phyloP scores from a whole-genome alignment of 495 filamentous ascomycete species.

The Trichoderma orchidacearum region DNA sequence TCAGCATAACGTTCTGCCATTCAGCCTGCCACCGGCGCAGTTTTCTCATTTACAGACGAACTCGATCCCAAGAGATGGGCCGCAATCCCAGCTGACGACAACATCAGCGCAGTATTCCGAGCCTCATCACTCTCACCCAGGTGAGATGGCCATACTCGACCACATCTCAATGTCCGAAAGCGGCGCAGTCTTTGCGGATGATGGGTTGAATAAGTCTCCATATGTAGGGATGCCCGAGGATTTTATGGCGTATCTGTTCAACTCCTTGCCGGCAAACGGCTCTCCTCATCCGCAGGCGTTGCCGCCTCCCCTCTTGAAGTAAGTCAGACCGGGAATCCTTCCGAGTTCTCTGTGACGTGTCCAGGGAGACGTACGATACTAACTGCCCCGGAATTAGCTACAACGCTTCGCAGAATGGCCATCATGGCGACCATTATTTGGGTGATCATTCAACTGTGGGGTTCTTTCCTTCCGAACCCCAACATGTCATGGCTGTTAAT shows the following conservation, averaged over 20 bases:
- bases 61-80: slow-evolving; percentile 11
- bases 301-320: not conserved
- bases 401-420: slow-evolving; percentile 29
- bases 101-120: slow-evolving; percentile 26
- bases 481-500: slow-evolving; percentile 79
- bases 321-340: not conserved
- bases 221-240: slow-evolving; percentile 78
- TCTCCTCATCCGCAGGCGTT: slow-evolving; percentile 14
- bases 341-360: no score
- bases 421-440: slow-evolving; percentile 34
- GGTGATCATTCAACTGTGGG: slow-evolving; percentile 31
- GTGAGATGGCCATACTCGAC: slow-evolving; percentile 48
- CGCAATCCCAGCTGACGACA: slow-evolving; percentile 21
- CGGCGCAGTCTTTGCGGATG: slow-evolving; percentile 73
- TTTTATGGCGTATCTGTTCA: slow-evolving; percentile 86
- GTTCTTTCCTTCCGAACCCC: slow-evolving; percentile 42
- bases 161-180: slow-evolving; percentile 52
- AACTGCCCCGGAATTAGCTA: slow-evolving; percentile 22
- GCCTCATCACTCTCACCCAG: slow-evolving; percentile 29
- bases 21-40: slow-evolving; percentile 41
- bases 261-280: slow-evolving; percentile 34
- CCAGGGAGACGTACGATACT: slow-evolving; percentile 10
- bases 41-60: slow-evolving; percentile 20
- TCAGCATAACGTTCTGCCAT: slow-evolving; percentile 39
- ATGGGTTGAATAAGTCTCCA: slow-evolving; percentile 69